Evolutionary conservation across 495 filamentous ascomycete species (phyloP), one percentile per base, ranked within the genome.

Genomic region (Penicillium parvum): DNA sequence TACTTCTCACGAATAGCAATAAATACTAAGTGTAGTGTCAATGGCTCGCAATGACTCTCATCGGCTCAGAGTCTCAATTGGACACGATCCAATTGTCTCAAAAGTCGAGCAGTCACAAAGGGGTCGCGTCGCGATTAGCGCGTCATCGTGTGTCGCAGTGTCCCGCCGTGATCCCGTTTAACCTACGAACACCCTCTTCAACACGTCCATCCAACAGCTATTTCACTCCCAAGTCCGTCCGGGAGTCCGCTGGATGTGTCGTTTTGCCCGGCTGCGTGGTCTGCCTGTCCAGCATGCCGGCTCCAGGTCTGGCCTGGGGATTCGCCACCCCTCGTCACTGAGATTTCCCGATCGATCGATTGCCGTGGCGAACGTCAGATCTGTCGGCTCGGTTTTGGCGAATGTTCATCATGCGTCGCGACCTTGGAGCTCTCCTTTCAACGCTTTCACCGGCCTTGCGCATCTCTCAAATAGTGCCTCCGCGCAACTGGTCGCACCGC

Each of bases 211-310:
- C n/a, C n/a, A n/a, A n/a, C n/a, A n/a, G n/a, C n/a, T n/a, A n/a
- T n/a, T n/a, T n/a, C n/a, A n/a, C n/a, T n/a, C n/a, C n/a, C n/a
- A n/a, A n/a, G n/a, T n/a, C n/a, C n/a, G n/a, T n/a, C n/a, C 39
- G 25, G 16, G 27, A 44, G 36, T 29, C 51, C 46, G 50, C 65
- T 66, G 65, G 43, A 71, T 71, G 68, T 65, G 49, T 59, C 54
- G 55, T 40, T 47, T 52, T 39, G 17, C 39, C 37, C 57, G 50
- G 45, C 50, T 49, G 53, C 57, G 52, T 47, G 57, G 53, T 48
- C 52, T 40, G 42, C 49, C 46, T 47, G 33, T 51, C 43, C 63
- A 59, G 37, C 57, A 70, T 72, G 57, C 53, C 53, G 47, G 53
- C 52, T 23, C 43, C 52, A 53, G 58, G 55, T 54, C 47, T 52